These are phyloP conservation scores for Vachellia collinsii DNA, from an alignment of 306 rosid genomes.

Conservation along the genomic window DNA sequence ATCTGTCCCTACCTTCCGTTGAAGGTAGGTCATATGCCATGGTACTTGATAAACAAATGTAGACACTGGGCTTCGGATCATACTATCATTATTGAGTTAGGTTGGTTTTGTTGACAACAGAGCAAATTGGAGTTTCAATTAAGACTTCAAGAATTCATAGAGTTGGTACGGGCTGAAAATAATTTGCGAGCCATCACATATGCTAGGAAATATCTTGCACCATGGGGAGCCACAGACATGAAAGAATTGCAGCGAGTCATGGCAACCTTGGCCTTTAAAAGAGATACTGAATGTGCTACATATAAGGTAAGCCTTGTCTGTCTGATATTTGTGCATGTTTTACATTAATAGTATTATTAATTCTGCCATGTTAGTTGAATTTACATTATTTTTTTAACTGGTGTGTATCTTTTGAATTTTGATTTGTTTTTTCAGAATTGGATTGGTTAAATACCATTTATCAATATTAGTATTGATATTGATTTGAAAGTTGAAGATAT, in stretches of 20 bases:
- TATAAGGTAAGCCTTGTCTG: constrained; percentile 72
- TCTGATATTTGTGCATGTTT: not conserved
- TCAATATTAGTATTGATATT: not conserved
- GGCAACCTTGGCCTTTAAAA: constrained; percentile 89
- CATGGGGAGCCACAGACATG: constrained; percentile 88
- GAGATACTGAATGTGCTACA: constrained; percentile 79
- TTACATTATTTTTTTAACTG: not conserved
- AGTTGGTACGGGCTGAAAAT: constrained; percentile 91
- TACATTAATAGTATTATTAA: not conserved
- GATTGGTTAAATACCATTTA: not conserved
- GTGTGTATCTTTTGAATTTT: not conserved
- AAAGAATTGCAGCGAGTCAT: constrained; percentile 91
- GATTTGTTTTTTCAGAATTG: not conserved
- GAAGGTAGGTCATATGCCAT: not conserved
- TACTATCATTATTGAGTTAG: constrained; percentile 25
- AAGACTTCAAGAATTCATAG: constrained; percentile 97
- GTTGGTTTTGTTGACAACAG: constrained; percentile 57
- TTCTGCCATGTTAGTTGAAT: not conserved
- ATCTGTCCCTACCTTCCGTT: not conserved
- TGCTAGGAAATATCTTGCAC: constrained; percentile 90
- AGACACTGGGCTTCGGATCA: not conserved
- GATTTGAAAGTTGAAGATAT: not conserved
- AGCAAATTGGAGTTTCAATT: constrained; percentile 94
- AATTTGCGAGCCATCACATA: constrained; percentile 85
- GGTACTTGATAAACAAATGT: constrained; percentile 22